phyloP scores from a whole-genome alignment of 1,139 yeast species.

The Nakaseomyces uthaithaninus region DNA sequence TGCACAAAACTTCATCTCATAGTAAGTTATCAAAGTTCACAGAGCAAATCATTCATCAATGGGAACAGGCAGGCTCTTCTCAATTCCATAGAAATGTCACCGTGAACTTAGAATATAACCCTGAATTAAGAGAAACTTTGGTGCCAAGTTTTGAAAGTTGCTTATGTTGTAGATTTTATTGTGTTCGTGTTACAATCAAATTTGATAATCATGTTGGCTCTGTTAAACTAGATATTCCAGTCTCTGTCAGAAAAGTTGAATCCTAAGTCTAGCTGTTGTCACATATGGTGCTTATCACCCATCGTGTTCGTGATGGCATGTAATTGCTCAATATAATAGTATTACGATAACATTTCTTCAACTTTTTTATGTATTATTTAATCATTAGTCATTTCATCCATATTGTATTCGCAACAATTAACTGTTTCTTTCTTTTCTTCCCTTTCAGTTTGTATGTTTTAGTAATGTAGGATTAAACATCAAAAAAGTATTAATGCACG shows the following conservation, averaged over 20 bases:
- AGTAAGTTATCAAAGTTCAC: slow-evolving; percentile 14
- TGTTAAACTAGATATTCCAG: slow-evolving; percentile 28
- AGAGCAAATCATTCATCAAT: slow-evolving; percentile 13
- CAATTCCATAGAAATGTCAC: slow-evolving; percentile 16
- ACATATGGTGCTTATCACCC: no score
- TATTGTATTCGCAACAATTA: no score
- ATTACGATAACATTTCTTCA: no score
- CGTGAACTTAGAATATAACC: slow-evolving; percentile 21
- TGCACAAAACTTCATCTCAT: slow-evolving; percentile 3
- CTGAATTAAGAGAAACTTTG: slow-evolving; percentile 33
- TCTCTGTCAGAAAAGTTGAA: slow-evolving; percentile 15
- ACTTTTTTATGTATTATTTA: no score
- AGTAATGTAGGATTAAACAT: no score
- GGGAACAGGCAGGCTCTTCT: slow-evolving; percentile 13
- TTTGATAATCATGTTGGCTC: slow-evolving; percentile 23
- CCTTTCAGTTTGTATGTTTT: no score
- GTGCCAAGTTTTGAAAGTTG: slow-evolving; percentile 51
- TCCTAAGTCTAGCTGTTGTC: no score
- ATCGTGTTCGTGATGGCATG: no score
- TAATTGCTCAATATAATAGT: no score
- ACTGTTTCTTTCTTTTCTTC: no score
- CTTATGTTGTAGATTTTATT: slow-evolving; percentile 42
- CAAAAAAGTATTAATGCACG: no score
- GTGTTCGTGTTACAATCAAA: slow-evolving; percentile 28
- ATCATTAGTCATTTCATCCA: no score